A percentile compares a stretch with the other conserved stretches of the same genome.
phyloP scores from a whole-genome alignment of 257 asterid species.

The Eucommia ulmoides region DNA sequence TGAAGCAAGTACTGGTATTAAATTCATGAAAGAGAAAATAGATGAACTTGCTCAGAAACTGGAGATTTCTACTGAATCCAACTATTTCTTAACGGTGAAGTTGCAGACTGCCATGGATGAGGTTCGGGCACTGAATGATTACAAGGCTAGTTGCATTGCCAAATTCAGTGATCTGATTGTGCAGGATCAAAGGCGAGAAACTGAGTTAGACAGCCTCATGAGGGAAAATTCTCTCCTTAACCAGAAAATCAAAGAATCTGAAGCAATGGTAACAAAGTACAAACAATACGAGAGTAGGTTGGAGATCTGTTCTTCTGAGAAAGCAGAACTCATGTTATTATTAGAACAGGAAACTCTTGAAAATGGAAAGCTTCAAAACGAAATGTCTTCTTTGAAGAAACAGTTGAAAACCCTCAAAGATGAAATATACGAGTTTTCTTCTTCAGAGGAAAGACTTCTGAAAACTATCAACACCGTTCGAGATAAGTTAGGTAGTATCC shows the following conservation, averaged over 20 bases:
- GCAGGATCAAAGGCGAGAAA: constrained; percentile 60
- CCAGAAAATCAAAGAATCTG: constrained; percentile 45
- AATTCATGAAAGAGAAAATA: constrained; percentile 24
- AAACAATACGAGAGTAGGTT: constrained; percentile 30
- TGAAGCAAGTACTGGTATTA: constrained; percentile 39
- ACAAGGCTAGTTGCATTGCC: constrained; percentile 44
- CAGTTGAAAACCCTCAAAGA: constrained; percentile 25
- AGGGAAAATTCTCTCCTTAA: constrained; percentile 43
- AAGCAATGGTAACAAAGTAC: constrained; percentile 25
- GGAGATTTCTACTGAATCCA: constrained; percentile 44
- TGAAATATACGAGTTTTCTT: constrained; percentile 40
- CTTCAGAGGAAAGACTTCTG: constrained; percentile 41
- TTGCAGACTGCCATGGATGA: constrained; percentile 62
- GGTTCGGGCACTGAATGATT: constrained; percentile 39
- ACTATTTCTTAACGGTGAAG: constrained; percentile 41
- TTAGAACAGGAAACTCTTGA: constrained; percentile 41
- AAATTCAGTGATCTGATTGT: constrained; percentile 44
- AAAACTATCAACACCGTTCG: constrained; percentile 32
- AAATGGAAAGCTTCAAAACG: constrained; percentile 39
- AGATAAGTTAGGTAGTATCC: constrained; percentile 35
- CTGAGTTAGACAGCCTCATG: constrained; percentile 29
- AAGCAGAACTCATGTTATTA: constrained; percentile 39
- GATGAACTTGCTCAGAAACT: constrained; percentile 47
- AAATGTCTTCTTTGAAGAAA: constrained; percentile 37
- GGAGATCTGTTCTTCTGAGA: constrained; percentile 60